phyloP scores from a whole-genome alignment of 1,284 basidiomycete genomes.

The Fistulinella cinereoalba region DNA sequence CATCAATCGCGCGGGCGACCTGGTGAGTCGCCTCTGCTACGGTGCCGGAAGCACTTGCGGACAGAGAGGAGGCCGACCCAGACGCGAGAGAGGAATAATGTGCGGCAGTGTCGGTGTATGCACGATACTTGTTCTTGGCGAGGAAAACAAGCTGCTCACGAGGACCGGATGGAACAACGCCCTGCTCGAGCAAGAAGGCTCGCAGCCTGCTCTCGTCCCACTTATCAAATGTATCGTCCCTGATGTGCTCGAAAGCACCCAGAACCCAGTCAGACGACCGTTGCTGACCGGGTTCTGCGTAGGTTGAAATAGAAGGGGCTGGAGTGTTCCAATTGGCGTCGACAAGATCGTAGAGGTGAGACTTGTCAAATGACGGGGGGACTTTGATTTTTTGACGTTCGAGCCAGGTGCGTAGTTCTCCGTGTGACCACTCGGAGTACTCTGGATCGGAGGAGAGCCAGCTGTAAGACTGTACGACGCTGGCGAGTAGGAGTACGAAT shows the following conservation, averaged over 20 bases:
- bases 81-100: conserved; percentile 51
- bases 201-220: conserved; percentile 85
- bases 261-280: conserved; percentile 68
- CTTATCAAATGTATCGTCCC: conserved; percentile 56
- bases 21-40: conserved; percentile 52
- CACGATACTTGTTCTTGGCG: conserved; percentile 68
- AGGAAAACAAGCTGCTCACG: conserved; percentile 77
- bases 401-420: conserved; percentile 70
- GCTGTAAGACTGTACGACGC: conserved; percentile 14
- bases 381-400: conserved; percentile 64
- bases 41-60: conserved; percentile 30
- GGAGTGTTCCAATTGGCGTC: conserved; percentile 59
- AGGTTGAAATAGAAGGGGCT: conserved; percentile 34
- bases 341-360: conserved; percentile 56
- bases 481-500: conserved; percentile 19
- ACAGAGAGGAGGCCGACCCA: conserved; percentile 57
- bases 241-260: conserved; percentile 57
- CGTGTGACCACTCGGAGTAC: conserved; percentile 61
- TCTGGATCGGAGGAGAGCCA: conserved; percentile 38
- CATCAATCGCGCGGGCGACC: conserved; percentile 60
- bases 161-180: conserved; percentile 76
- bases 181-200: conserved; percentile 83
- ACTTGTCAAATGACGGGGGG: conserved; percentile 45
- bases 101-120: conserved; percentile 55
- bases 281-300: conserved; percentile 22